Base-by-base conservation (phyloP, 2,329 filamentous ascomycete species). In the Thelonectria blattea region DNA sequence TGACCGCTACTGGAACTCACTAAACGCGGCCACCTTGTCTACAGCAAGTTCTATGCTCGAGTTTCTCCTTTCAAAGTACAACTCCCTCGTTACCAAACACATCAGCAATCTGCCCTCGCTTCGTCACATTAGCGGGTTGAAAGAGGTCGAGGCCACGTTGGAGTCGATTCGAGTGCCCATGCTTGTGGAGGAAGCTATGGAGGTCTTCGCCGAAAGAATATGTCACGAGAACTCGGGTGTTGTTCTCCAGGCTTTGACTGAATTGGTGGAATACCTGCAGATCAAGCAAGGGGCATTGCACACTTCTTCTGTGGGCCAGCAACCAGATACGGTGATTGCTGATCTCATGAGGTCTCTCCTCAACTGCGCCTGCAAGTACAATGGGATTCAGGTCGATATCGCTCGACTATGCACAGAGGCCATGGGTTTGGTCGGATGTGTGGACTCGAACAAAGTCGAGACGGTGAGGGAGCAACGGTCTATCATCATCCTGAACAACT, bases 381-480 rank as follows among this genome's bases (percentile, higher is more conserved):
- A 89, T 65, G 85, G 86, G 52, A 81, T 83, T 12, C 85, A 91
- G 43, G 74, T 81, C 8, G 85, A 87, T 12, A 91, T 98, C 56
- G 83, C 88, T 52, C 81, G 86, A 17, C 80, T 96, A 3, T 92
- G 91, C 63, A 90, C 92, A 14, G 87, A 91, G 70, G 95, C 92
- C 65, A 82, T 99, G 41, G 96, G 96, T 0, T 83, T 96, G 18
- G 88, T 99, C 54, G 95, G 96, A 7, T 97, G 93, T 65, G 79
- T 99, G 20, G 96, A 99, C 74, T 90, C 94, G 1, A 97, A 96
- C 70, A 88, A 91, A 60, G 86, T 97, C 2, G 95, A 99, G 70
- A 87, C 87, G 1, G 84, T 90, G 11, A 86, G 91, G 58, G 89
- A 91, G 68, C 90, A 92, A 67, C 88, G 86, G 64, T 90, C 92